Evolutionary conservation across 306 rosid genomes (phyloP), one percentile per base, ranked within the genome.

Genomic region (Quercus gilva): DNA sequence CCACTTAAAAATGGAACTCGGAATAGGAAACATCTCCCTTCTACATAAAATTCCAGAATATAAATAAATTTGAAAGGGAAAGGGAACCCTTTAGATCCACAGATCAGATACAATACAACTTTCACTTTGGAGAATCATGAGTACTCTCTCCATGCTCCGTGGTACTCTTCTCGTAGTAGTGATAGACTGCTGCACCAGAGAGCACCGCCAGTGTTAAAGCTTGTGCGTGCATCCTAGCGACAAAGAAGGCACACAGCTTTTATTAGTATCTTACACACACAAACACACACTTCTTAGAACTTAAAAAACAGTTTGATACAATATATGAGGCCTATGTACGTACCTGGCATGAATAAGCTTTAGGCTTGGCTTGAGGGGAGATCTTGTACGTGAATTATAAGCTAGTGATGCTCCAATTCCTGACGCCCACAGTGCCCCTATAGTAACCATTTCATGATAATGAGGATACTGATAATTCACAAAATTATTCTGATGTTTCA

Each of bases 331-430:
- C 53, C 53, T 49, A 49, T 21, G 25, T 23, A 23, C 0, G 9
- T 69, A 89, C 94, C 95, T 91, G 45, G 98, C 98, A 87, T 94
- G 97, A 56, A 94, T 94, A 59, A 94, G 97, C 82, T 89, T 84
- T 10, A 94, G 96, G 75, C 97, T 94, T 71, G 96, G 92, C 86
- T 94, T 94, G 85, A 90, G 75, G 13, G 86, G 88, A 43, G 97
- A 81, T 69, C 83, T 85, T 45, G 71, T 58, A 19, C 86, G 73
- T 74, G 97, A 49, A 49, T 49, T 59, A 78, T 89, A 83, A 18
- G 85, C 83, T 5, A 94, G 86, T 5, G 98, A 84, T 67, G 92
- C 96, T 69, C 92, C 98, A 20, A 94, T 81, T 63, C 92, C 98
- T 26, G 92, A 52, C 2, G 96, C 96, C 98, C 97, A 94, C 1